Evolutionary conservation across 2,329 filamentous ascomycete species (phyloP).

Genomic region (Talaromyces sp.): DNA sequence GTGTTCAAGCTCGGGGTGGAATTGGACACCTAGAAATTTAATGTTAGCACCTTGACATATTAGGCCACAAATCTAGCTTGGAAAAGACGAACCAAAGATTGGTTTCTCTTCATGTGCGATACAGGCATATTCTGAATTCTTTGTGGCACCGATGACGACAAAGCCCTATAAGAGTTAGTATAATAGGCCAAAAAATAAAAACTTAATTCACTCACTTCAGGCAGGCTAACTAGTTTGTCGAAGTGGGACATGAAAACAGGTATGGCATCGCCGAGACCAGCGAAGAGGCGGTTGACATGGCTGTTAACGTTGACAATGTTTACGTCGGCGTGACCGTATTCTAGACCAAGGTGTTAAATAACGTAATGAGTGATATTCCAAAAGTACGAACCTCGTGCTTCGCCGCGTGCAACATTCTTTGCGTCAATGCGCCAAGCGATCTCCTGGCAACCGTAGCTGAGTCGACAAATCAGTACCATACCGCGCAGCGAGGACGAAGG

Average conservation of each 20-base stretch:
- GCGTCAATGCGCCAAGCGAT: conserved; percentile 67
- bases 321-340: conserved; percentile 67
- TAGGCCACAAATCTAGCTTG: conserved; percentile 50
- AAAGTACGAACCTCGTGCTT: conserved; percentile 50
- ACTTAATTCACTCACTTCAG: not conserved
- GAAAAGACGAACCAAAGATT: conserved; percentile 77
- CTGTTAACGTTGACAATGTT: conserved; percentile 1
- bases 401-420: conserved; percentile 65
- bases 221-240: conserved; percentile 56
- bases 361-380: no score
- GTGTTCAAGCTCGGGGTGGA: conserved; percentile 66
- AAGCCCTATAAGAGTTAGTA: conserved; percentile 70
- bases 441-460: conserved; percentile 62
- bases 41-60: not conserved
- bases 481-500: not conserved
- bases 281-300: conserved; percentile 19
- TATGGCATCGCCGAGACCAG: conserved; percentile 4
- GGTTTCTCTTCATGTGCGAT: conserved; percentile 59
- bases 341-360: not conserved
- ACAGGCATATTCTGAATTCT: conserved; percentile 74
- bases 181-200: not conserved
- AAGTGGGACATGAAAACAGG: conserved; percentile 31
- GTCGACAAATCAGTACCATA: conserved; percentile 25
- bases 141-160: conserved; percentile 67
- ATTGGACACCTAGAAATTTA: conserved; percentile 5